phyloP scores from a whole-genome alignment of 192 early-diverging fungal genomes.

The Backusella mclennaniae region DNA sequence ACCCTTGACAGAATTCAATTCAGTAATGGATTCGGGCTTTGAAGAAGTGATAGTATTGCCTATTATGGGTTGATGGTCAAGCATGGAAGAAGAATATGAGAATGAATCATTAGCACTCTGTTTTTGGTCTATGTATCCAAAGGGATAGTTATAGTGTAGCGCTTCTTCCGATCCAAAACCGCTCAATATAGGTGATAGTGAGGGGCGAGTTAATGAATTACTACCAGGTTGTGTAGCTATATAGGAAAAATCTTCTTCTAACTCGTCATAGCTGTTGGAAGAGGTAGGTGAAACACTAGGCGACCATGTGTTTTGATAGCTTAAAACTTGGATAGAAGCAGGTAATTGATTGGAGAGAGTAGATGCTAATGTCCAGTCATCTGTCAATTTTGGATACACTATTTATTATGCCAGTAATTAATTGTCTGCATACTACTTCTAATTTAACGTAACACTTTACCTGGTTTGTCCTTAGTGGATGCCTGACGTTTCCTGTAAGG shows the following conservation, averaged over 20 bases:
- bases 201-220: background rate
- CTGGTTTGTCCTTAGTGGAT: slow-evolving; percentile 10
- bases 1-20: background rate
- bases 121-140: slow-evolving; percentile 7
- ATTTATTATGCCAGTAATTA: background rate
- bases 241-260: background rate
- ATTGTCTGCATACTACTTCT: background rate
- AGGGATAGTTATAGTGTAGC: background rate
- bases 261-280: background rate
- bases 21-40: background rate
- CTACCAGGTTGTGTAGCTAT: background rate
- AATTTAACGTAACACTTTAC: background rate
- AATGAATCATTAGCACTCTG: background rate
- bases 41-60: background rate
- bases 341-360: background rate
- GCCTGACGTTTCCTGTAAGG: slow-evolving; percentile 67
- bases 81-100: slow-evolving; percentile 1
- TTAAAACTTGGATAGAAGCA: background rate
- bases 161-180: slow-evolving; percentile 9
- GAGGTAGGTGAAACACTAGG: background rate
- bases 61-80: background rate
- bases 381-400: slow-evolving; percentile 16
- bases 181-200: background rate
- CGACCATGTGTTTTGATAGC: background rate
- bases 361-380: background rate